These are phyloP conservation scores for Fusarium tricinctum DNA, from an alignment of 2,329 filamentous ascomycete genomes.

Conservation along the genomic window DNA sequence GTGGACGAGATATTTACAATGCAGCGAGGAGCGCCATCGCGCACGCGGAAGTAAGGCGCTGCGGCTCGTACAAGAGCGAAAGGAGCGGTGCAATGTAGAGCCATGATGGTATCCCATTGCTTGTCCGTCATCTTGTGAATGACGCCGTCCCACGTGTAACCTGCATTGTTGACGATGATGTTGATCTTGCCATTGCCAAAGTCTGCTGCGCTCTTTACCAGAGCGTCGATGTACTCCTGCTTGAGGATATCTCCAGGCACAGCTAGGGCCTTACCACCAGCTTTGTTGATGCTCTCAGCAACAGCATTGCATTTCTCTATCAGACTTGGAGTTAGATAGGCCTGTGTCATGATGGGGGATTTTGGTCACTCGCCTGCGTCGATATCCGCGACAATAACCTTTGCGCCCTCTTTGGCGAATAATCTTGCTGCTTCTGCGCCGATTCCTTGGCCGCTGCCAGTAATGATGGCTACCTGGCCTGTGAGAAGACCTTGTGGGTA, in stretches of 20 bases:
- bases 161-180: constrained; percentile 92
- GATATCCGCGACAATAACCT: constrained; percentile 86
- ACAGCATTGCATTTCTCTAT: constrained; percentile 77
- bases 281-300: constrained; percentile 76
- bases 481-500: constrained; percentile 83
- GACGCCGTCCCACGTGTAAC: constrained; percentile 93
- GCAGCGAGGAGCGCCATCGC: constrained; percentile 81
- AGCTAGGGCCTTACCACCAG: constrained; percentile 76
- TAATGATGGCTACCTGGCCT: constrained; percentile 89
- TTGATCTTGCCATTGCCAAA: constrained; percentile 92
- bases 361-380: constrained; percentile 70
- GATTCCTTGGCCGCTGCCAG: constrained; percentile 88
- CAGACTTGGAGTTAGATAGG: constrained; percentile 2
- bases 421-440: constrained; percentile 85
- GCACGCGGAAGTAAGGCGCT: constrained; percentile 88
- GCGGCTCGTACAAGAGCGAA: constrained; percentile 86
- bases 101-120: constrained; percentile 91
- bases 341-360: neutral
- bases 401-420: constrained; percentile 90
- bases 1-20: constrained; percentile 90
- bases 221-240: constrained; percentile 75
- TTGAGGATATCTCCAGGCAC: constrained; percentile 84
- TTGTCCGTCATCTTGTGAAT: constrained; percentile 94
- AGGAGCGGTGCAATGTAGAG: constrained; percentile 85
- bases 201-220: constrained; percentile 81